Conservation (phyloP, 208 protist genomes). For the Acanthamoeba lenticulata region DNA sequence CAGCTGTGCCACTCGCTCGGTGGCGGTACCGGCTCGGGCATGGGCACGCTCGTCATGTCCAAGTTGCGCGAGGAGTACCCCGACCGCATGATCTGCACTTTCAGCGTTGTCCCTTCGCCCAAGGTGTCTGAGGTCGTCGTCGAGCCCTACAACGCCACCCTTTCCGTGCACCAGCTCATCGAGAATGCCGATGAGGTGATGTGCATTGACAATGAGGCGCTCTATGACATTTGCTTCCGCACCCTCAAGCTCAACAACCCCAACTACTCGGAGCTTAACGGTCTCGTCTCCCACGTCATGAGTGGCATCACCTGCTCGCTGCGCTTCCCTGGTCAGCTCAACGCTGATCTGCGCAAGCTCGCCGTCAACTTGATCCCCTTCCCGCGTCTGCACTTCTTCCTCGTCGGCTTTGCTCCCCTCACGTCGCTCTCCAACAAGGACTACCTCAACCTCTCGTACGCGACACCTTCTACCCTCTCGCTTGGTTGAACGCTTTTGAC, state of each 20-base stretch:
- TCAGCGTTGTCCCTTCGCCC: conserved; percentile 98
- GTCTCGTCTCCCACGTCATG: conserved; percentile 95
- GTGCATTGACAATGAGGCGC: conserved; percentile 98
- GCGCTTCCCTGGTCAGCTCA: conserved; percentile 97
- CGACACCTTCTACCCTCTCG: background rate
- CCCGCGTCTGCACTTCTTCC: conserved; percentile 99
- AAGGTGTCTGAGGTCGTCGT: conserved; percentile 98
- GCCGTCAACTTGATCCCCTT: conserved; percentile 98
- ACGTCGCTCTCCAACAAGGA: conserved; percentile 78
- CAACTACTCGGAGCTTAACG: conserved; percentile 97
- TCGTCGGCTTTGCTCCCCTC: conserved; percentile 96
- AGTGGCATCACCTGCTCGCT: conserved; percentile 96
- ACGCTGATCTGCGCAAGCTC: conserved; percentile 96
- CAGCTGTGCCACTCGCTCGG: conserved; percentile 98
- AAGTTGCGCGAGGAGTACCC: conserved; percentile 98
- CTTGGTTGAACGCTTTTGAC: background rate
- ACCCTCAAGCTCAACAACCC: conserved; percentile 97
- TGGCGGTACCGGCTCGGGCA: conserved; percentile 97
- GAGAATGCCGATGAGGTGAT: conserved; percentile 97
- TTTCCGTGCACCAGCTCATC: conserved; percentile 97
- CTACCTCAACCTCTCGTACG: conserved; percentile 44
- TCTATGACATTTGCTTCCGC: conserved; percentile 99
- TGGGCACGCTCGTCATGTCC: conserved; percentile 97
- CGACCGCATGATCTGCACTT: conserved; percentile 98
- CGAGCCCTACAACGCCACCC: conserved; percentile 97